Percentiles rank a stretch among this genome's conserved stretches.
Conservation (phyloP, 192 early-diverging fungal genomes). For the Coemansia sp. region DNA sequence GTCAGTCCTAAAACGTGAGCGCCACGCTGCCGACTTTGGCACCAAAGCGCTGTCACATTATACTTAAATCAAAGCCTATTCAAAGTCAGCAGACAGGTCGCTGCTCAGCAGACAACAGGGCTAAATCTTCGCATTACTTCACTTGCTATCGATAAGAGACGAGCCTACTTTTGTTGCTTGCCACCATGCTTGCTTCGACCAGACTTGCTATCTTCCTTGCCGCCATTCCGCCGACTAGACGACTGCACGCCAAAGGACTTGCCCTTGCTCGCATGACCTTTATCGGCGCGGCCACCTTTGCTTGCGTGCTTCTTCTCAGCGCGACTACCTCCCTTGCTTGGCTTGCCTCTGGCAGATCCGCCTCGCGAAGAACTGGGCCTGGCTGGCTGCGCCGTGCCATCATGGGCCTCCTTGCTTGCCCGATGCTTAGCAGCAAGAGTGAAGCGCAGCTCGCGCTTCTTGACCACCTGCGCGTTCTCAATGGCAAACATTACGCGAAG, state of each 20-base stretch:
- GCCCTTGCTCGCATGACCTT: slow-evolving; percentile 5
- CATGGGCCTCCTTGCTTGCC: neutral
- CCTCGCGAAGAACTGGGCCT: slow-evolving; percentile 1
- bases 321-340: too few relatives aligned
- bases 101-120: too few relatives aligned
- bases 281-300: slow-evolving; percentile 9
- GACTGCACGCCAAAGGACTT: slow-evolving; percentile 9
- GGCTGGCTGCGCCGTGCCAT: neutral
- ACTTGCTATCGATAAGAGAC: too few relatives aligned
- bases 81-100: too few relatives aligned
- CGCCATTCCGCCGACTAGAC: slow-evolving; percentile 6
- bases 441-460: slow-evolving; percentile 57
- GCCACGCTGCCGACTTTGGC: too few relatives aligned
- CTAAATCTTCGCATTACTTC: too few relatives aligned
- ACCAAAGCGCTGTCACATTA: too few relatives aligned
- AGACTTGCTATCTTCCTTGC: neutral
- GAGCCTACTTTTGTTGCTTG: neutral
- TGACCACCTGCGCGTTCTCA: slow-evolving; percentile 79
- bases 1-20: too few relatives aligned
- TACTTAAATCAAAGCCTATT: too few relatives aligned
- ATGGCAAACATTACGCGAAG: slow-evolving; percentile 80
- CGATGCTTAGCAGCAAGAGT: slow-evolving; percentile 11
- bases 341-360: slow-evolving; percentile 4
- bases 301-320: neutral
- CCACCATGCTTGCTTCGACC: slow-evolving; percentile 1